Base-by-base conservation (phyloP, 495 filamentous ascomycete species). In the Podospora comata region DNA sequence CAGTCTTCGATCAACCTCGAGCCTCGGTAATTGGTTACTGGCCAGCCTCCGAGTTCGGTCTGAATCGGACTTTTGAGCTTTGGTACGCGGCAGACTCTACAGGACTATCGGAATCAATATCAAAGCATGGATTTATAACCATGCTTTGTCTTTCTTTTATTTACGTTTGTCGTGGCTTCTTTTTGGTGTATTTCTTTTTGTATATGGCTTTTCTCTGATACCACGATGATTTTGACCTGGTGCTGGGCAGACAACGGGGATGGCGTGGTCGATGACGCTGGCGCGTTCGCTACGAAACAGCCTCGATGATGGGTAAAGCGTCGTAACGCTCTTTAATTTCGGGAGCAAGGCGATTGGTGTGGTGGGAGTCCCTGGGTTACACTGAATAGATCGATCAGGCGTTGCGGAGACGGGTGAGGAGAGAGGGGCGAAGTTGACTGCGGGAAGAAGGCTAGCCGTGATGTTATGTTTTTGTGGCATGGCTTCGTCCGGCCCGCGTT, bases 131-230 rank as follows among this genome's bases (percentile, higher is more conserved):
- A 5, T 23, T 11, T 39, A 6, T 39, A 39, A 18, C 5, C 55
- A 58, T 19, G 18, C 18, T 26, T 56, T 65, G 13, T 65, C 26
- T 39, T 20, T 30, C 20, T 64, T 64, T 20, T 64, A 11, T 64
- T 6, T 54, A 20, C 32, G n/a, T 23, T 19, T 23, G 0, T 26
- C 34, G 54, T 13, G 62, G 59, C 4, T 6, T 2, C 15, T 48
- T 48, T 48, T 48, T 48, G 39, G 39, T 34, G 59, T n/a, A 32
- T 32, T 61, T 26, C 28, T 27, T 61, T 65, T 39, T 65, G 64
- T 65, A 65, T 59, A 65, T 60, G 53, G 30, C 7, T 39, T 39
- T 58, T 58, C 16, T 34, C 57, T 57, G 53, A 65, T 59, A 59
- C 64, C 64, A 59, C 30, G 19, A 64, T 32, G 23, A 58, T 5